Base-by-base conservation (phyloP, 441 rosid genomes). In the Gossypium trilobum region DNA sequence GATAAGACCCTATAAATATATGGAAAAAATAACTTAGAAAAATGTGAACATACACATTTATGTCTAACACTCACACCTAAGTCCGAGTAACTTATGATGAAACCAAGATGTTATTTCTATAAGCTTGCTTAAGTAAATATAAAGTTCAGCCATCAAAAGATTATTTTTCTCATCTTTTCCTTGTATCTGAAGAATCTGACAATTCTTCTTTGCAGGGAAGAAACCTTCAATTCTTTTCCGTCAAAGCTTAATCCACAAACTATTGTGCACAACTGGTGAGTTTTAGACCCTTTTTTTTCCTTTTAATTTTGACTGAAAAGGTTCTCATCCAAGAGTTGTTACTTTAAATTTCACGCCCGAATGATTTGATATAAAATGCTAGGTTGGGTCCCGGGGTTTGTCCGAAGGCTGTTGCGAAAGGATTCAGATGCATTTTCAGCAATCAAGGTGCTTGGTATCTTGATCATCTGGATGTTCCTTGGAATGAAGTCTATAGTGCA, bases 391-490 rank as follows among this genome's bases (percentile, higher is more conserved):
- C 87, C 33, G 94, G 91, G 56, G 91, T 89, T 75, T 94, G 97
- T 82, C 87, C 89, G 36, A 85, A 77, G 82, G 97, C 87, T 0
- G 96, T 90, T 60, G 89, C 90, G 22, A 90, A 89, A 79, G 99
- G 97, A 64, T 89, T 90, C 82, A 85, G 82, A 79, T 94, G 99
- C 87, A 92, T 94, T 33, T 94, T 79, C 80, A 94, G 97, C 83
- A 89, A 90, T 79, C 97, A 89, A 86, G 93, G 93, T 1, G 85
- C 84, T 74, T 91, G 97, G 98, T 94, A 94, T 80, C 95, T 91
- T 22, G 98, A 94, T 74, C 98, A 94, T 85, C 84, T 94, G 13
- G 97, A 94, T 78, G 93, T 89, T 46, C 97, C 88, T 9, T 94
- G 98, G 98, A 68, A 89, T 25, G 51, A 83, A 17, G 86, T 85